Evolutionary conservation across 768 basidiomycete species (phyloP).

Genomic region (Dacryopinax spathularia): DNA sequence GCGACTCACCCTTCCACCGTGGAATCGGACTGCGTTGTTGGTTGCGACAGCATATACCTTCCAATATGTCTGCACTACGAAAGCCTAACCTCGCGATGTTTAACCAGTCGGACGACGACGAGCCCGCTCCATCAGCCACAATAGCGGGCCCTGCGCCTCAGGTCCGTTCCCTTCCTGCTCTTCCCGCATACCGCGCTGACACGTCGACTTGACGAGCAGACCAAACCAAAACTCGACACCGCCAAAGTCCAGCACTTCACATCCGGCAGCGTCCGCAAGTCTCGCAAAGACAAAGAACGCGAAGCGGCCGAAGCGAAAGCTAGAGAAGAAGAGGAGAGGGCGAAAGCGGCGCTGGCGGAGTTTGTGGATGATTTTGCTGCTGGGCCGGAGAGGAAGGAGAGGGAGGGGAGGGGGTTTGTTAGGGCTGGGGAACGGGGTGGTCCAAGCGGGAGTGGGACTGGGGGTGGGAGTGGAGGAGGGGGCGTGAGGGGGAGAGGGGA

Average conservation of each 20-base stretch:
- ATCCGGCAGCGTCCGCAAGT: conserved; percentile 73
- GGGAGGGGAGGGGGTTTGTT: not conserved
- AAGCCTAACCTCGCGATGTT: conserved; percentile 63
- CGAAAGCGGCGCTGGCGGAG: conserved; percentile 37
- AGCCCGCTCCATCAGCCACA: too few relatives aligned
- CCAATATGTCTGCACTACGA: not conserved
- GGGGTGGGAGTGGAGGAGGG: not conserved
- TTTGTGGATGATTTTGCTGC: conserved; percentile 14
- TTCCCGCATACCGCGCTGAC: conserved; percentile 42
- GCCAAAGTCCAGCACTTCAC: conserved; percentile 75
- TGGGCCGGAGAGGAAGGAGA: conserved; percentile 20
- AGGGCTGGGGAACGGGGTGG: not conserved
- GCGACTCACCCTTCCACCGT: too few relatives aligned
- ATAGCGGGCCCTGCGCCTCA: conserved; percentile 68
- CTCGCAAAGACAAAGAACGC: conserved; percentile 79
- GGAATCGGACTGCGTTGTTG: too few relatives aligned
- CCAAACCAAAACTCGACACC: conserved; percentile 63
- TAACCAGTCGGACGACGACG: conserved; percentile 48
- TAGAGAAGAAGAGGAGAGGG: conserved; percentile 25
- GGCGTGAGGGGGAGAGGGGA: conserved; percentile 36
- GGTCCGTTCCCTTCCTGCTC: conserved; percentile 74
- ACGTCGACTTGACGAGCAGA: conserved; percentile 40
- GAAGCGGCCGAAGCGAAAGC: conserved; percentile 86
- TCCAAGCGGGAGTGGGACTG: not conserved
- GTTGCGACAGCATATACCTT: not conserved